Evolutionary conservation across 345 rosid genomes (phyloP).

Genomic region (Ailanthus altissimus): DNA sequence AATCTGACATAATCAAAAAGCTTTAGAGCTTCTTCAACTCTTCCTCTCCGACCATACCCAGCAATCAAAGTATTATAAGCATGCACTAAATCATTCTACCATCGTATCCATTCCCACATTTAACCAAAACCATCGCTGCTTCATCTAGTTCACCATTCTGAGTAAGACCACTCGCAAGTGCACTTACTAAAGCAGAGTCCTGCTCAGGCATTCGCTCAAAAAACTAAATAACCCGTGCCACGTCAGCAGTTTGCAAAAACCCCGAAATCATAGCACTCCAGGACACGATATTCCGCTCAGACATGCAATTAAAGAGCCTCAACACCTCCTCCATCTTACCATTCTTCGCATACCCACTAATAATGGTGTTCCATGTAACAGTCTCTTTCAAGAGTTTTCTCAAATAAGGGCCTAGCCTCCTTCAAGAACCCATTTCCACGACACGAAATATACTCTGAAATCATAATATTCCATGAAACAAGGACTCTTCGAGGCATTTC

Average conservation of each 20-base stretch:
- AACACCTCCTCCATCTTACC: conserved; percentile 58
- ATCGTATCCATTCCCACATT: conserved; percentile 27
- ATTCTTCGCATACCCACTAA: conserved; percentile 68
- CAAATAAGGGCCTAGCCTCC: conserved; percentile 61
- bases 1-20: conserved; percentile 49
- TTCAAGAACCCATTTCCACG: conserved; percentile 41
- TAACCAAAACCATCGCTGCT: conserved; percentile 48
- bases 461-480: conserved; percentile 67
- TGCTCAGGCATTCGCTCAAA: conserved; percentile 56
- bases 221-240: conserved; percentile 41
- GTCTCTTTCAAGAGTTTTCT: conserved; percentile 61
- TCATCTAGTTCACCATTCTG: conserved; percentile 55
- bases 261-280: conserved; percentile 73
- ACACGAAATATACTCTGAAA: conserved; percentile 61
- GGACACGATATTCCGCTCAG: conserved; percentile 43
- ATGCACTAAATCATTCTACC: conserved; percentile 43
- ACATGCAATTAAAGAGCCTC: conserved; percentile 52
- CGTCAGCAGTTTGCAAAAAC: conserved; percentile 53
- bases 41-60: conserved; percentile 66
- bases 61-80: conserved; percentile 81
- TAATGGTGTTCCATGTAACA: conserved; percentile 75
- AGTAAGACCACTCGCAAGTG: conserved; percentile 65
- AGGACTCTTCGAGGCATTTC: conserved; percentile 54
- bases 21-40: conserved; percentile 54
- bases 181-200: conserved; percentile 53